phyloP scores from a whole-genome alignment of 1,284 basidiomycete genomes.

The Quambalaria eucalypti region DNA sequence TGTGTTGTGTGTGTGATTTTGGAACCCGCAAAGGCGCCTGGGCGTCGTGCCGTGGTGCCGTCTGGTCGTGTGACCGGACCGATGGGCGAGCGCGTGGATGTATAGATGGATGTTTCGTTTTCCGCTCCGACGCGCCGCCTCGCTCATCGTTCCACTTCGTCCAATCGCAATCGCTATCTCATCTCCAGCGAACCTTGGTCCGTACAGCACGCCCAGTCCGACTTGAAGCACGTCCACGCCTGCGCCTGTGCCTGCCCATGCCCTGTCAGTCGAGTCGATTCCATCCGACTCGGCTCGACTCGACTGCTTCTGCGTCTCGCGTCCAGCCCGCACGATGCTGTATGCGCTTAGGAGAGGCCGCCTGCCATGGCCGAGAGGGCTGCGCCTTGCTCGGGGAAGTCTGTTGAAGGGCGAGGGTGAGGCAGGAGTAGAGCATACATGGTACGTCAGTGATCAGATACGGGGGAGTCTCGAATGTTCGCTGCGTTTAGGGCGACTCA shows the following conservation, averaged over 20 bases:
- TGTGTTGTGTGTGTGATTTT: too few species aligned
- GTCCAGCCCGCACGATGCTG: neutral
- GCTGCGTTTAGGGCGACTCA: neutral
- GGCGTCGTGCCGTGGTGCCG: too few species aligned
- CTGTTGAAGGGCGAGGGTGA: neutral
- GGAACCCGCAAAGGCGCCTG: too few species aligned
- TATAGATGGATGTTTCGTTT: too few species aligned
- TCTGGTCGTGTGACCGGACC: too few species aligned
- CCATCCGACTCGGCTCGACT: neutral
- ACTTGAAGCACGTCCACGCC: neutral
- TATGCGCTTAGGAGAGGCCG: conserved; percentile 14
- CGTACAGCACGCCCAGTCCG: too few species aligned
- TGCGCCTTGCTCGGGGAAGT: conserved; percentile 42
- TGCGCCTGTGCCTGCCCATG: neutral
- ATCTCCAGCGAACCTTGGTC: neutral
- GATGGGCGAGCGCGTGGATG: too few species aligned
- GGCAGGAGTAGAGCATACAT: neutral
- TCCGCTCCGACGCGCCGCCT: too few species aligned
- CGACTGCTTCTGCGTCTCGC: neutral
- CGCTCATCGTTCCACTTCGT: too few species aligned
- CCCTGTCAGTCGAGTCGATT: neutral
- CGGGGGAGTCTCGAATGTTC: too few species aligned
- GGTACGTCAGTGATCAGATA: too few species aligned
- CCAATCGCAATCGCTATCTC: neutral
- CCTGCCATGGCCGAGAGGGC: conserved; percentile 38